Evolutionary conservation across 768 basidiomycete genomes (phyloP).

Genomic region (Leccinum longicurvipes): DNA sequence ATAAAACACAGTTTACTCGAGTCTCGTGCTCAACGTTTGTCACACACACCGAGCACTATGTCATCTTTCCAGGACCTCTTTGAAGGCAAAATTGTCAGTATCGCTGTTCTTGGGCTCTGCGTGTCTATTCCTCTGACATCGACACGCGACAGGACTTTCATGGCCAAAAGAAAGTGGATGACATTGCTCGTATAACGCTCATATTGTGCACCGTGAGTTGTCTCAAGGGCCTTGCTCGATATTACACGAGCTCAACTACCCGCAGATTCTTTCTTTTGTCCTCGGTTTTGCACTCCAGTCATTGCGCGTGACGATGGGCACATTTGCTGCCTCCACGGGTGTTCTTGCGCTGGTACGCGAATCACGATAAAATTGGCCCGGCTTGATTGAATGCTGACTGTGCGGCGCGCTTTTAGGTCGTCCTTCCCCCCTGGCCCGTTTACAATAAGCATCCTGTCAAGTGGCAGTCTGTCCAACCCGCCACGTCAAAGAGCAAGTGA

Average conservation of each 20-base stretch:
- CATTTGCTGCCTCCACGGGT: slow-evolving; percentile 20
- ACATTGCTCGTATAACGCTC: slow-evolving; percentile 22
- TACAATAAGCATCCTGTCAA: slow-evolving; percentile 22
- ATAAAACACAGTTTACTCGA: not conserved
- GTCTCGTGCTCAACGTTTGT: not conserved
- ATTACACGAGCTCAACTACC: not conserved
- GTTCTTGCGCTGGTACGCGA: slow-evolving; percentile 20
- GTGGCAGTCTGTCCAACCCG: slow-evolving; percentile 22
- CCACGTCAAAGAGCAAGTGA: slow-evolving; percentile 22
- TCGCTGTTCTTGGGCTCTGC: not conserved
- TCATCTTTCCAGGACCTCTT: slow-evolving; percentile 22
- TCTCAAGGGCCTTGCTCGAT: not conserved
- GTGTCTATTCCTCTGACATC: slow-evolving; percentile 7
- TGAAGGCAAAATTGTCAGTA: slow-evolving; percentile 32
- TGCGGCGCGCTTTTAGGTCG: slow-evolving; percentile 36
- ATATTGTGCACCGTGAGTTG: slow-evolving; percentile 24
- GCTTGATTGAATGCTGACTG: not conserved
- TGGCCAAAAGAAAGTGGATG: slow-evolving; percentile 28
- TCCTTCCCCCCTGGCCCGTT: slow-evolving; percentile 69
- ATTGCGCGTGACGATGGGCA: slow-evolving; percentile 23
- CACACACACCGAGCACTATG: slow-evolving; percentile 15
- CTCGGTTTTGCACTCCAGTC: slow-evolving; percentile 30
- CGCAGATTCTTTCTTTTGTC: slow-evolving; percentile 29
- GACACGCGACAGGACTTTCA: slow-evolving; percentile 28
- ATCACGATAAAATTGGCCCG: too few species aligned